Evolutionary conservation across 164 flowering plant genomes (phyloP).

Genomic region (Magnolia sinica): DNA sequence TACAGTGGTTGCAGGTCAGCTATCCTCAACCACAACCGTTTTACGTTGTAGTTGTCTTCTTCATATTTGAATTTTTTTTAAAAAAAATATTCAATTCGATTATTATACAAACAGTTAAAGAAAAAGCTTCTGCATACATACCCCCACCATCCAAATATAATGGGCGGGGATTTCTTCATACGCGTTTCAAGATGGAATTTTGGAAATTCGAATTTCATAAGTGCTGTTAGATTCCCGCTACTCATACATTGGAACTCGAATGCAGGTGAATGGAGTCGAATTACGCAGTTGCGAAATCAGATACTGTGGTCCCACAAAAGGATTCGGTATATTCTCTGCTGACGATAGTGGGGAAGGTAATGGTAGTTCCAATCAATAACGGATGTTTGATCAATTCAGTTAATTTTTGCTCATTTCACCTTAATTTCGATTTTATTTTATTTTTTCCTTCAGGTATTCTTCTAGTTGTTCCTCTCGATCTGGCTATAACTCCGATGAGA

Average conservation of each 20-base stretch:
- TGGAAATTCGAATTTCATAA: not conserved
- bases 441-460: slow-evolving; percentile 45
- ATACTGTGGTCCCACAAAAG: slow-evolving; percentile 60
- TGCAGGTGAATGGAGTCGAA: slow-evolving; percentile 67
- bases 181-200: not conserved
- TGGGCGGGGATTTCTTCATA: not conserved
- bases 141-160: not conserved
- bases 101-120: not conserved
- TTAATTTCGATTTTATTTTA: not conserved
- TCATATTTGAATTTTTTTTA: not conserved
- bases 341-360: slow-evolving; percentile 44
- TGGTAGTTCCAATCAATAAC: not conserved
- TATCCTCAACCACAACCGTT: too few species aligned
- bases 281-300: slow-evolving; percentile 79
- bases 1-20: slow-evolving; percentile 75
- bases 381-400: not conserved
- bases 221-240: not conserved
- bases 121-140: not conserved
- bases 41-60: too few species aligned
- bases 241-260: slow-evolving; percentile 5
- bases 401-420: not conserved
- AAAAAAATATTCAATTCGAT: not conserved
- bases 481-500: slow-evolving; percentile 95
- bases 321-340: slow-evolving; percentile 66
- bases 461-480: slow-evolving; percentile 81